Percentiles rank a stretch among this genome's conserved stretches.
Evolutionary conservation across 2,329 filamentous ascomycete genomes (phyloP).

Genomic region (Neopestalotiopsis sp.): DNA sequence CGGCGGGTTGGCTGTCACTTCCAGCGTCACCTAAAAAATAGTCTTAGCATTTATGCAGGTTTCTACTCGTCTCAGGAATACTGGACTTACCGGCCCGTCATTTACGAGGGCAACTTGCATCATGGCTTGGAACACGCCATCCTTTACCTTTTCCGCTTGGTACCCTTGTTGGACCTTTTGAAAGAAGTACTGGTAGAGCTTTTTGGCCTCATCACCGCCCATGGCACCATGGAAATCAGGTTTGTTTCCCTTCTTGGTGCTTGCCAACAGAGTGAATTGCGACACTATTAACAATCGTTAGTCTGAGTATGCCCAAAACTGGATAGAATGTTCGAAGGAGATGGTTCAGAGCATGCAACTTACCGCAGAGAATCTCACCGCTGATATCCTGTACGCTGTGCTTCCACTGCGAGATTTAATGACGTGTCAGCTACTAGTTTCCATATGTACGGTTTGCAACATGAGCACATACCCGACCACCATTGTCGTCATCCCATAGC

Average conservation of each 20-base stretch:
- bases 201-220: conserved; percentile 75
- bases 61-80: not conserved
- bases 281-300: conserved; percentile 66
- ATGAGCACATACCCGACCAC: conserved; percentile 60
- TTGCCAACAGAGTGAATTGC: conserved; percentile 92
- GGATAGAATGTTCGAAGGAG: not conserved
- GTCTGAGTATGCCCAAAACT: not conserved
- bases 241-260: conserved; percentile 94
- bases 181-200: conserved; percentile 85
- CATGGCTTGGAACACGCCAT: conserved; percentile 98
- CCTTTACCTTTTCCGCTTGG: conserved; percentile 76
- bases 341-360: conserved; percentile 29
- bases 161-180: conserved; percentile 77
- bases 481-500: conserved; percentile 85
- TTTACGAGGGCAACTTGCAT: conserved; percentile 97
- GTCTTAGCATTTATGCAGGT: not conserved
- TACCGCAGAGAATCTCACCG: conserved; percentile 95
- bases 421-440: not conserved
- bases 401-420: conserved; percentile 75
- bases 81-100: conserved; percentile 67
- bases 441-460: conserved; percentile 5
- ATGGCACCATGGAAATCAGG: conserved; percentile 93
- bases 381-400: conserved; percentile 83
- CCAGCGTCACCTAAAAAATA: conserved; percentile 43
- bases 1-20: conserved; percentile 33